phyloP scores from a whole-genome alignment of 495 filamentous ascomycete genomes.

The Xylaria acuta region DNA sequence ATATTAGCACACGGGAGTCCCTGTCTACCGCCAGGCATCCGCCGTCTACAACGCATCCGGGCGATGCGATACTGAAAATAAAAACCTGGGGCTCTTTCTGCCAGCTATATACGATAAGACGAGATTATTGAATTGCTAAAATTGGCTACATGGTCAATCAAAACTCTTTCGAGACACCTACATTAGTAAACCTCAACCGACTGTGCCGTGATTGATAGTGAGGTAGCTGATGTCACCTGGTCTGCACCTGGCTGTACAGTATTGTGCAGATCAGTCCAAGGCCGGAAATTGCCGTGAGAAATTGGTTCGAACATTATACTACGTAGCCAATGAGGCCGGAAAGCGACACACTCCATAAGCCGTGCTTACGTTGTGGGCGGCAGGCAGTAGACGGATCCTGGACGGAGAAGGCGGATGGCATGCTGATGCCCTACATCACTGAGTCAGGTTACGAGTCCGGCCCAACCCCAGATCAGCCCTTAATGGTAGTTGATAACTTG shows the following conservation, averaged over 20 bases:
- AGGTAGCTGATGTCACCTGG: too few relatives aligned
- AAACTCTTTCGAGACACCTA: neutral
- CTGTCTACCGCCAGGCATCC: neutral
- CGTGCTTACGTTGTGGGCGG: constrained; percentile 1
- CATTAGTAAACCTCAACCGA: neutral
- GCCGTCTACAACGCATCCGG: neutral
- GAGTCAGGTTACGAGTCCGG: neutral
- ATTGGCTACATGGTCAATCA: neutral
- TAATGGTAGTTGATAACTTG: neutral
- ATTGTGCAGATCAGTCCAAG: neutral
- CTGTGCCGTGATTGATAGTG: neutral
- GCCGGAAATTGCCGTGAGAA: constrained; percentile 4
- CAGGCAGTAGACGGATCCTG: too few relatives aligned
- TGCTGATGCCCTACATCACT: neutral
- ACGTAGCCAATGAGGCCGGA: neutral
- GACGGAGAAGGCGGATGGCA: neutral
- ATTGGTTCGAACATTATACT: neutral
- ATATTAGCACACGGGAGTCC: neutral
- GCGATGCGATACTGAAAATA: neutral
- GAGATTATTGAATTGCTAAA: neutral
- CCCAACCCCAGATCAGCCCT: neutral
- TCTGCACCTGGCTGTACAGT: neutral
- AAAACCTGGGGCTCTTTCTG: neutral
- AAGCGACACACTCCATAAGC: neutral
- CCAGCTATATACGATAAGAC: neutral